Conservation (phyloP, 306 rosid genomes). For the Cucurbita argyrosperma region DNA sequence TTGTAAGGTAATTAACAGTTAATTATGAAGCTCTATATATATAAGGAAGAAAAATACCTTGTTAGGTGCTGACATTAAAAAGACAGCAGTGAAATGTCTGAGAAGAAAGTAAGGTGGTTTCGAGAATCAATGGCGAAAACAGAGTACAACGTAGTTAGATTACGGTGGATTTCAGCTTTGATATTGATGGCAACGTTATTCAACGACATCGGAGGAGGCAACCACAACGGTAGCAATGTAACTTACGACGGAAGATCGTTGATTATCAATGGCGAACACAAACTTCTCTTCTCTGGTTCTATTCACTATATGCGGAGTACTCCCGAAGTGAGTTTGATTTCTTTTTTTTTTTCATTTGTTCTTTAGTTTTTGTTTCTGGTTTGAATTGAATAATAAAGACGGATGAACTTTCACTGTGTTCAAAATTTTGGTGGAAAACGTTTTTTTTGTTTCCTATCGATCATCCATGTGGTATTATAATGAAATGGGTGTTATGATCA, state of each 20-base stretch:
- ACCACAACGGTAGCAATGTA: constrained; percentile 4
- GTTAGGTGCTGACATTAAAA: neutral
- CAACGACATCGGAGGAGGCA: neutral
- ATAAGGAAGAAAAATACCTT: neutral
- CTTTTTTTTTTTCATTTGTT: neutral
- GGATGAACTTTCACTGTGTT: neutral
- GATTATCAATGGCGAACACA: constrained; percentile 44
- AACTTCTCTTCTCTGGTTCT: constrained; percentile 61
- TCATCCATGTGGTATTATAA: neutral
- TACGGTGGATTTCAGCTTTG: neutral
- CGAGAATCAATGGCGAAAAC: neutral
- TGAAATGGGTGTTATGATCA: neutral
- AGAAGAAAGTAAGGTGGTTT: neutral
- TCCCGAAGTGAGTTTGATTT: constrained; percentile 36
- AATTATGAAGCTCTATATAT: neutral
- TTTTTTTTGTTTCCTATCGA: neutral
- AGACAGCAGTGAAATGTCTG: neutral
- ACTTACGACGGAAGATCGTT: constrained; percentile 75
- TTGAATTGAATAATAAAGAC: neutral
- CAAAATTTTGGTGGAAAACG: neutral
- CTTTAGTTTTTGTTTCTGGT: neutral
- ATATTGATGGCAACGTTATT: neutral
- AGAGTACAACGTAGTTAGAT: neutral
- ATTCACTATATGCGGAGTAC: constrained; percentile 89
- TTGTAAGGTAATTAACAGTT: neutral